These are phyloP conservation scores for Aquilaria yunnanensis DNA, from an alignment of 345 rosid genomes.

Conservation along the genomic window DNA sequence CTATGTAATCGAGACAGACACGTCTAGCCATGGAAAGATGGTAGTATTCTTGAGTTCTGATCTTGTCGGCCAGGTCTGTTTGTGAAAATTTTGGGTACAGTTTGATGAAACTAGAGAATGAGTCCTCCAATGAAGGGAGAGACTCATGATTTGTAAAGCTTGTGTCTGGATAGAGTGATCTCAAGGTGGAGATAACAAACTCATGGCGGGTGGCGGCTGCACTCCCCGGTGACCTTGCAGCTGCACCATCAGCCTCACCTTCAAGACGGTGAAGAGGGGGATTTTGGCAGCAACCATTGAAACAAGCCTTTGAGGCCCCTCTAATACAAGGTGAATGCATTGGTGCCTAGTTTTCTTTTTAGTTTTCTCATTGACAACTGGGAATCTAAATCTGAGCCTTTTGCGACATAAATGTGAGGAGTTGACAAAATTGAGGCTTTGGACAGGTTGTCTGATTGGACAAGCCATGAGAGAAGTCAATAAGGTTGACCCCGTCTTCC, in stretches of 20 bases:
- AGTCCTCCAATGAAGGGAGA: conserved; percentile 54
- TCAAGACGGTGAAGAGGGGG: conserved; percentile 32
- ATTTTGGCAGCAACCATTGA: conserved; percentile 44
- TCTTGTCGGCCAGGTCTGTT: conserved; percentile 49
- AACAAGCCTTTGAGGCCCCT: conserved; percentile 45
- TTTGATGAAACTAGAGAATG: conserved; percentile 39
- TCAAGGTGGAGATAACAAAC: conserved; percentile 35
- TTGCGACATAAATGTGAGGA: not conserved
- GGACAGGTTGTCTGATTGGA: not conserved
- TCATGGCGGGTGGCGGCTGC: conserved; percentile 23
- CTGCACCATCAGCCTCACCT: conserved; percentile 6
- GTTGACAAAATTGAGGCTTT: not conserved
- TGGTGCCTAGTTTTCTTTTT: not conserved
- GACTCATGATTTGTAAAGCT: conserved; percentile 84
- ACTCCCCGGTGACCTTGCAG: conserved; percentile 5
- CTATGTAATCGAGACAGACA: conserved; percentile 57
- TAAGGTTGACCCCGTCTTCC: conserved; percentile 13
- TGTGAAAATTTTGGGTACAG: conserved; percentile 46
- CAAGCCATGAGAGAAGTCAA: not conserved
- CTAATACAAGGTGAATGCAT: conserved; percentile 41
- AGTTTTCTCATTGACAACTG: not conserved
- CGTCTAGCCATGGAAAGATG: conserved; percentile 47
- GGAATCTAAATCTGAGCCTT: not conserved
- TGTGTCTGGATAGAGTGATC: conserved; percentile 33
- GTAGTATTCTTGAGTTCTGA: conserved; percentile 53